Percentiles rank a stretch among this genome's conserved stretches.
Conservation (phyloP, 2,329 filamentous ascomycete species). For the Penicillium sp. region DNA sequence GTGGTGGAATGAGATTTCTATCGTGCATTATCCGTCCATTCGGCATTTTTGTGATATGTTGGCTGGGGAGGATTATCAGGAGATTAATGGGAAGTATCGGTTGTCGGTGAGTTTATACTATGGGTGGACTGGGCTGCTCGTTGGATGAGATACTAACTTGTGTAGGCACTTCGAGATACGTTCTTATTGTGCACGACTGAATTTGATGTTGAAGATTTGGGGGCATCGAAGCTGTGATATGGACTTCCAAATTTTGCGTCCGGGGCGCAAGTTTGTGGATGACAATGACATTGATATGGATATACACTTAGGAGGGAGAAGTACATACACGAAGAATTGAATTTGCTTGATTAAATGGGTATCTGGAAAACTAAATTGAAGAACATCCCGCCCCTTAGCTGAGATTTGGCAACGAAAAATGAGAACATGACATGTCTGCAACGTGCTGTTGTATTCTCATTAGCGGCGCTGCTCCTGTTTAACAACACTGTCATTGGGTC, state of each 20-base stretch:
- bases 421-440: neutral
- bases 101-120: slow-evolving; percentile 45
- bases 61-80: slow-evolving; percentile 63
- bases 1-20: slow-evolving; percentile 67
- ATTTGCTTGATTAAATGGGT: slow-evolving; percentile 20
- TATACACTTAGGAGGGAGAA: no score
- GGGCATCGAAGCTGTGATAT: slow-evolving; percentile 36
- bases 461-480: slow-evolving; percentile 29
- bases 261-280: neutral
- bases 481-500: slow-evolving; percentile 58
- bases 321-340: neutral
- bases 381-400: slow-evolving; percentile 8
- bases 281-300: neutral
- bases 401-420: neutral
- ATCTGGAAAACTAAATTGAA: slow-evolving; percentile 19
- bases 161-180: slow-evolving; percentile 57
- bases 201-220: slow-evolving; percentile 46
- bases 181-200: slow-evolving; percentile 62
- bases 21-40: slow-evolving; percentile 69
- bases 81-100: slow-evolving; percentile 60
- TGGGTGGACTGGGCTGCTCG: no score
- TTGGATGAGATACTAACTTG: slow-evolving; percentile 15
- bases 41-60: slow-evolving; percentile 68
- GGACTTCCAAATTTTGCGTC: neutral
- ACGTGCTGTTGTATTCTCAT: neutral